These are phyloP conservation scores for Fraxinus platypoda DNA, from an alignment of 305 asterid species.

Conservation along the genomic window DNA sequence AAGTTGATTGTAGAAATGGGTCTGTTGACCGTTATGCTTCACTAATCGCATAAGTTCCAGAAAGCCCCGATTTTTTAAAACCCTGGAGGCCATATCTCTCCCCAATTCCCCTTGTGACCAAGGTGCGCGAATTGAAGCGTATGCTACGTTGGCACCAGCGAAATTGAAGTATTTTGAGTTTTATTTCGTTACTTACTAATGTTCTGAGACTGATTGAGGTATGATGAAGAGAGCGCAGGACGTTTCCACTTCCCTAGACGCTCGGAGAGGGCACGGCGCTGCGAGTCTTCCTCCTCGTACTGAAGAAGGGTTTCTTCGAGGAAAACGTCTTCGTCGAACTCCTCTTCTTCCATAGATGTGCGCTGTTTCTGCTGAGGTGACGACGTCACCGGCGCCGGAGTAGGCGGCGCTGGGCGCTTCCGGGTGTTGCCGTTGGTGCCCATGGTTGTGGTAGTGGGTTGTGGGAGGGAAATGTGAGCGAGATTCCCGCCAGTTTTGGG, in stretches of 20 bases:
- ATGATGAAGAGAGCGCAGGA: conserved; percentile 56
- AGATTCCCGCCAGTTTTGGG: conserved; percentile 47
- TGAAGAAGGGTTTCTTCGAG: conserved; percentile 85
- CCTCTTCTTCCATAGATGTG: conserved; percentile 71
- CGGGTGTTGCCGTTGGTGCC: conserved; percentile 48
- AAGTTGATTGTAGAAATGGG: neutral
- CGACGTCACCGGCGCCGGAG: conserved; percentile 38
- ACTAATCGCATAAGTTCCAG: neutral
- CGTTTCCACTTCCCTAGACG: conserved; percentile 82
- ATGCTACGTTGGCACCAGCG: conserved; percentile 3
- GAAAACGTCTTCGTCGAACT: conserved; percentile 83
- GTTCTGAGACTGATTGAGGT: conserved; percentile 49
- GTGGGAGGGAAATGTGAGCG: conserved; percentile 25
- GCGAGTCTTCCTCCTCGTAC: conserved; percentile 68
- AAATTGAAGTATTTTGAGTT: neutral
- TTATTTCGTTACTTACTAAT: conserved; percentile 44
- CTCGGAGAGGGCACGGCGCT: conserved; percentile 52
- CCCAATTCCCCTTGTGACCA: neutral
- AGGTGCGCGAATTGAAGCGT: conserved; percentile 14
- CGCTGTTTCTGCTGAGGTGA: conserved; percentile 59
- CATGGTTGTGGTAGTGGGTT: conserved; percentile 33
- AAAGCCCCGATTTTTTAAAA: neutral
- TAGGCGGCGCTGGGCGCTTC: conserved; percentile 54
- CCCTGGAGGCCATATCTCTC: neutral
- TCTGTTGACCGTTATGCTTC: neutral